Evolutionary conservation across 2,329 filamentous ascomycete genomes (phyloP), one percentile per base, ranked within the genome.

Genomic region (Colletotrichum sp.): DNA sequence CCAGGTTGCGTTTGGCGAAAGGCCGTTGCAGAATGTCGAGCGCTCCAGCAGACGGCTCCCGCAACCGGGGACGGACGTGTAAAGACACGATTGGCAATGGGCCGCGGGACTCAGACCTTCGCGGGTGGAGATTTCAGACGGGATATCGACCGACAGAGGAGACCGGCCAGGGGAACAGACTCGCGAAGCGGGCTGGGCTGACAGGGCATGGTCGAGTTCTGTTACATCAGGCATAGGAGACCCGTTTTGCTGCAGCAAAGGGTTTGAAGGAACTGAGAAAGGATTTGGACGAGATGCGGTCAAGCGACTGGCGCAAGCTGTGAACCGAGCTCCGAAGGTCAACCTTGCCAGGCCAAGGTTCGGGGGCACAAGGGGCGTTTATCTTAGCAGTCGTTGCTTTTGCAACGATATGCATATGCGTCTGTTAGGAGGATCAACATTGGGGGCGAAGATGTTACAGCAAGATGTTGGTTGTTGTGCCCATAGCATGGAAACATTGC

Each of bases 311-410:
- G 68, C 55, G 55, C 30, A 64, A 66, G 44, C 6, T 30, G 63
- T 49, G 69, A 68, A 63, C 72, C 55, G 72, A 59, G 69, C 63
- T 67, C 55, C n/a, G 68, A 44, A 24, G 68, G 67, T 24, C 68
- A 72, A 55, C 39, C 72, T 28, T 32, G 66, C 16, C 32, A 60
- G 66, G 24, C 28, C 30, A 18, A 26, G 57, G 18, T n/a, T 57
- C 52, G 44, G 65, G 52, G 28, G 63, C 52, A 63, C 55, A 55
- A 67, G 55, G 52, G 44, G n/a, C 70, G 72, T 66, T 57, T 76
- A 68, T 64, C 73, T 76, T 34, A 64, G 68, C 32, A 24, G 34
- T 68, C 39, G 9, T 65, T 72, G 34, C 57, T 39, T 76, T 68
- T 73, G 24, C 57, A 28, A 28, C 39, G 44, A 57, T 60, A 26